These are phyloP conservation scores for Trypanosoma boissoni DNA, from an alignment of 208 protist genomes.

Conservation along the genomic window DNA sequence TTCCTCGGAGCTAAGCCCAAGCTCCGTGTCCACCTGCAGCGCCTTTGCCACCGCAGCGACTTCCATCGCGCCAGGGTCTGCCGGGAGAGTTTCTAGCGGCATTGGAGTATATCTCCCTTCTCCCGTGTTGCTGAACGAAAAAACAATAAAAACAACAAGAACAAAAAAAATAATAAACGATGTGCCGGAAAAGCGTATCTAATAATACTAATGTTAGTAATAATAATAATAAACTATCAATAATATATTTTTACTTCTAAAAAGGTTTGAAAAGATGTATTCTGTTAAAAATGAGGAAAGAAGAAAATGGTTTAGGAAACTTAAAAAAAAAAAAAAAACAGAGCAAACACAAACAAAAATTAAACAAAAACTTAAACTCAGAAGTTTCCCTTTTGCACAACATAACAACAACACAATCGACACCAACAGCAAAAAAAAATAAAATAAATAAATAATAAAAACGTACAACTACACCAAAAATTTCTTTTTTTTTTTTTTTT, in stretches of 20 bases:
- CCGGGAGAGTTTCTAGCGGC: constrained; percentile 11
- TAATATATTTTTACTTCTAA: background rate
- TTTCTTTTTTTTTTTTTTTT: background rate
- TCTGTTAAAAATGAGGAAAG: background rate
- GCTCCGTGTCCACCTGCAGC: constrained; percentile 22
- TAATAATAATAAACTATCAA: too few species aligned
- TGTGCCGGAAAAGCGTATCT: background rate
- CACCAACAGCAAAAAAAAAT: background rate
- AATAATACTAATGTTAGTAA: too few species aligned
- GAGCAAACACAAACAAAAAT: background rate
- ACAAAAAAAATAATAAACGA: background rate
- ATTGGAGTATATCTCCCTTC: background rate
- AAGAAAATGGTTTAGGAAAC: background rate
- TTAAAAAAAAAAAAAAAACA: constrained; percentile 6
- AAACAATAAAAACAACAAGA: background rate
- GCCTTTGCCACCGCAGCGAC: constrained; percentile 8
- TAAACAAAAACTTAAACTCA: background rate
- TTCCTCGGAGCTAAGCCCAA: constrained; percentile 34
- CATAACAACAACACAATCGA: background rate
- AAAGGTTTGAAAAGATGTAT: too few species aligned
- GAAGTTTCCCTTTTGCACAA: background rate
- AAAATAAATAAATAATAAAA: background rate
- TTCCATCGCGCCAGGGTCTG: constrained; percentile 17
- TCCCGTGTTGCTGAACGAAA: background rate
- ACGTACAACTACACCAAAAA: background rate